Percentiles rank a stretch among this genome's conserved stretches.
Evolutionary conservation across 2,329 filamentous ascomycete species (phyloP).

Genomic region (Plenodomus lindquistii): DNA sequence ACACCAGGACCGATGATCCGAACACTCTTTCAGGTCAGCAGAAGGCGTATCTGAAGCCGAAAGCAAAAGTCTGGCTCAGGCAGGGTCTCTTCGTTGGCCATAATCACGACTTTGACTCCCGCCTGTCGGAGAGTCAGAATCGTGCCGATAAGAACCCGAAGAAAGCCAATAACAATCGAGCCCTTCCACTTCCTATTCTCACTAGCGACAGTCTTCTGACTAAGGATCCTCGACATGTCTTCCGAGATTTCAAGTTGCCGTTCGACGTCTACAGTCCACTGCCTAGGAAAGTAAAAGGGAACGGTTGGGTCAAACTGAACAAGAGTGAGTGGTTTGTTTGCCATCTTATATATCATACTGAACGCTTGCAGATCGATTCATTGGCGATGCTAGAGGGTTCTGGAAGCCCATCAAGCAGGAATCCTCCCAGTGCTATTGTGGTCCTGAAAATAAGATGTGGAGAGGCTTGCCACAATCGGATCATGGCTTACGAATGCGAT

Average conservation of each 20-base stretch:
- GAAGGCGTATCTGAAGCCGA: conserved; percentile 34
- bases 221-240: conserved; percentile 49
- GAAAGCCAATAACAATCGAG: conserved; percentile 54
- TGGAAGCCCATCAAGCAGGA: conserved; percentile 82
- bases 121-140: conserved; percentile 53
- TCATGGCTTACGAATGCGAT: conserved; percentile 98
- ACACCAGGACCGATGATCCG: conserved; percentile 10
- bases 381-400: conserved; percentile 76
- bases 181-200: conserved; percentile 78
- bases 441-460: conserved; percentile 74
- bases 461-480: conserved; percentile 89
- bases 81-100: conserved; percentile 91
- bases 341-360: conserved; percentile 13
- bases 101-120: conserved; percentile 47
- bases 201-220: conserved; percentile 72
- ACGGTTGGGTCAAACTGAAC: conserved; percentile 89
- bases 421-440: conserved; percentile 65
- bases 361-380: conserved; percentile 72
- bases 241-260: conserved; percentile 84
- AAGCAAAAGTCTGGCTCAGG: conserved; percentile 74
- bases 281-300: conserved; percentile 83
- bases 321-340: conserved; percentile 67
- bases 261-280: conserved; percentile 89
- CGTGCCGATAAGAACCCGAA: conserved; percentile 41
- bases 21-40: conserved; percentile 5